phyloP scores from a whole-genome alignment of 352 stramenopile species.

The Globisporangium paddicum region DNA sequence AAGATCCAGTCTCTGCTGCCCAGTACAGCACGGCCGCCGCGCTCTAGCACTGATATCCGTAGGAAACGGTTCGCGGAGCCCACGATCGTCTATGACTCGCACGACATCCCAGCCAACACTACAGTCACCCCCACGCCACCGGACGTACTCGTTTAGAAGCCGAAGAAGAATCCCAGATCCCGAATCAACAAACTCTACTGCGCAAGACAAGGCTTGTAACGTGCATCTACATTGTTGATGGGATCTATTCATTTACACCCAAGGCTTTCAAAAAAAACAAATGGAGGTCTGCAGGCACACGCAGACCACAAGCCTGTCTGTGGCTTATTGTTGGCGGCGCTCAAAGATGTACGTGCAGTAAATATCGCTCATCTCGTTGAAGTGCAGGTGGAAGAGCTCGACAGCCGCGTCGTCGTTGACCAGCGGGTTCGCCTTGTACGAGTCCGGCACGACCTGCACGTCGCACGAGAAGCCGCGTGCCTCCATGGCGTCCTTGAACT shows the following conservation, averaged over 20 bases:
- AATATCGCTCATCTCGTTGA: constrained; percentile 88
- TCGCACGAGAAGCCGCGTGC: constrained; percentile 56
- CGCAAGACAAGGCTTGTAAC: background rate
- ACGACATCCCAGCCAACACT: background rate
- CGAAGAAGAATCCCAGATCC: background rate
- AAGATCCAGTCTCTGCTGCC: constrained; percentile 59
- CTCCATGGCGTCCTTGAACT: constrained; percentile 81
- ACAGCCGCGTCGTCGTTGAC: constrained; percentile 56
- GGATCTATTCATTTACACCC: constrained; percentile 1
- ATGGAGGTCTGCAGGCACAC: too few relatives aligned
- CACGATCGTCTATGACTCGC: background rate
- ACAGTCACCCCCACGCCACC: background rate
- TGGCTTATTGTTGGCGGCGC: constrained; percentile 21
- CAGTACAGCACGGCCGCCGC: constrained; percentile 31
- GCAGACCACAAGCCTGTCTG: background rate
- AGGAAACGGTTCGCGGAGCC: constrained; percentile 6
- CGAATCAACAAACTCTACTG: background rate
- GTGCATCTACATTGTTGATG: constrained; percentile 1
- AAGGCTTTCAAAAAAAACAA: background rate
- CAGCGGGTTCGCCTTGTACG: constrained; percentile 84
- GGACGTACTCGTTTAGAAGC: constrained; percentile 2
- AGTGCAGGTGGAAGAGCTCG: constrained; percentile 82
- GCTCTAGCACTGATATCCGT: background rate
- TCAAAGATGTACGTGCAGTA: constrained; percentile 88
- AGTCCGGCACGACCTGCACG: constrained; percentile 64